These are phyloP conservation scores for Cadophora luteo-olivacea DNA, from an alignment of 2,329 filamentous ascomycete species.

Conservation along the genomic window DNA sequence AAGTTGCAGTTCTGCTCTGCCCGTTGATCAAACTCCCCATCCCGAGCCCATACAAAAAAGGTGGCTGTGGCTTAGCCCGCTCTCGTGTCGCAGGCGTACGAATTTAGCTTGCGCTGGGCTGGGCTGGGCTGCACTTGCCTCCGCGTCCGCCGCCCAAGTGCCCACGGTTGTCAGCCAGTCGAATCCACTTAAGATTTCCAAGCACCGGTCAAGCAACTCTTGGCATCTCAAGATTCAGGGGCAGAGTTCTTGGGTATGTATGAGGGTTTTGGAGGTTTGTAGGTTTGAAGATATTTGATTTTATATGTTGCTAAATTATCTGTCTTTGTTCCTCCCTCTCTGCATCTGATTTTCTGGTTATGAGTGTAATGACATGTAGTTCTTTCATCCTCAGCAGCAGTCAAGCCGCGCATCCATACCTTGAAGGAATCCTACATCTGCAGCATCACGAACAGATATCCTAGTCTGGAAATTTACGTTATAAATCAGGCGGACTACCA, in stretches of 20 bases:
- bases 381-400: not conserved
- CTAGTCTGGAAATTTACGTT: not conserved
- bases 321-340: not conserved
- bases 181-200: slow-evolving; percentile 16
- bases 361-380: no score
- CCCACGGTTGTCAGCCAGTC: not conserved
- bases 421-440: not conserved
- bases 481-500: not conserved
- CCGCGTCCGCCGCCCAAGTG: no score
- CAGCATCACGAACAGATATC: not conserved
- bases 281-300: not conserved
- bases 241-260: not conserved
- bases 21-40: slow-evolving; percentile 13
- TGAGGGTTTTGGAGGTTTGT: no score
- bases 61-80: slow-evolving; percentile 15
- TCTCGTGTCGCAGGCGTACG: slow-evolving; percentile 8
- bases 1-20: not conserved
- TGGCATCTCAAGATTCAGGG: not conserved
- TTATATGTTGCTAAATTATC: not conserved
- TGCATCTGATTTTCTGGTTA: no score
- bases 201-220: slow-evolving; percentile 5
- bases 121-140: not conserved
- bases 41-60: not conserved
- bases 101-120: slow-evolving; percentile 11
- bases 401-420: not conserved